Percentiles rank a stretch among this genome's conserved stretches.
phyloP scores from a whole-genome alignment of 2,329 filamentous ascomycete genomes.

The Aureobasidium musti region DNA sequence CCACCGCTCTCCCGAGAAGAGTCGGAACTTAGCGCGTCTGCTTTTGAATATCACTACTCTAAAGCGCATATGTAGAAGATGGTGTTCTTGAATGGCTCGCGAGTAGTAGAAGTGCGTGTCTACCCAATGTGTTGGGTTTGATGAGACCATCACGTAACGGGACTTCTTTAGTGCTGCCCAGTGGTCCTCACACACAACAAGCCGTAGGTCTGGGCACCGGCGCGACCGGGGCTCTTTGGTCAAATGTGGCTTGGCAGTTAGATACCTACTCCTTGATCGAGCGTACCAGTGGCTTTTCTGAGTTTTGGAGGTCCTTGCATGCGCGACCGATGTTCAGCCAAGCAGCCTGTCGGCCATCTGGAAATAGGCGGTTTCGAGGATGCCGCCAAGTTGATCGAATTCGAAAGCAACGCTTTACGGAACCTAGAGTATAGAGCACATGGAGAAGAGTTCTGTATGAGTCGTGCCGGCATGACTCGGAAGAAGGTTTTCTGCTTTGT shows the following conservation, averaged over 20 bases:
- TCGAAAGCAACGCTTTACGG: not conserved
- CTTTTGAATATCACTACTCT: not conserved
- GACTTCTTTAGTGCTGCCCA: not conserved
- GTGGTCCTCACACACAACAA: slow-evolving; percentile 4
- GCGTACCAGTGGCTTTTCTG: slow-evolving; percentile 14
- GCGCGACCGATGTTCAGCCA: slow-evolving; percentile 12
- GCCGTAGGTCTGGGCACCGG: slow-evolving; percentile 9
- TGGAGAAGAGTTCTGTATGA: slow-evolving; percentile 26
- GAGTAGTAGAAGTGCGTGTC: not conserved
- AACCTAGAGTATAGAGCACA: slow-evolving; percentile 12
- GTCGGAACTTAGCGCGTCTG: slow-evolving; percentile 1
- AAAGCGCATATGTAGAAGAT: not conserved
- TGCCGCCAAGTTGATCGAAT: not conserved
- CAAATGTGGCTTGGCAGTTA: slow-evolving; percentile 22
- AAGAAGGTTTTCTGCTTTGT: slow-evolving; percentile 9
- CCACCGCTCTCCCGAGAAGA: slow-evolving; percentile 6
- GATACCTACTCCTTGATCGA: slow-evolving; percentile 10
- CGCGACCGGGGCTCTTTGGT: slow-evolving; percentile 14
- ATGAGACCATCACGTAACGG: slow-evolving; percentile 12
- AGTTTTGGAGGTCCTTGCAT: slow-evolving; percentile 3
- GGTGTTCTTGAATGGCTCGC: not conserved
- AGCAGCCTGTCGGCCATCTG: not conserved
- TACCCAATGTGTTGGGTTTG: not conserved
- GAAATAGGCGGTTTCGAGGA: not conserved
- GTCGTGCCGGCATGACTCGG: slow-evolving; percentile 9